These are phyloP conservation scores for Macroventuria anomochaeta DNA, from an alignment of 2,329 filamentous ascomycete genomes.

Conservation along the genomic window DNA sequence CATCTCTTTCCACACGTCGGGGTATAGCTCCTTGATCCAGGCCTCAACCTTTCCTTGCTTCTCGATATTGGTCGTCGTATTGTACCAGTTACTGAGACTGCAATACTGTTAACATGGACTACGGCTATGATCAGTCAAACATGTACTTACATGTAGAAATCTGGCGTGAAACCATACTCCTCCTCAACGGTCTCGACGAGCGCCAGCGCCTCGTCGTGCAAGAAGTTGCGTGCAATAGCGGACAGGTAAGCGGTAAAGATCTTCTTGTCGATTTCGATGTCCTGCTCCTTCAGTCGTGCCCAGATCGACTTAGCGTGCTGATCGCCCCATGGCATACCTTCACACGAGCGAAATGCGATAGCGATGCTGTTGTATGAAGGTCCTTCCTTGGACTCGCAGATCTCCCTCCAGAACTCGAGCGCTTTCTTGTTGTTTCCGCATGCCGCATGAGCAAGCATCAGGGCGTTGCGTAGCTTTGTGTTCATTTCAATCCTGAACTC, in stretches of 20 bases:
- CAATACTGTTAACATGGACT: constrained; percentile 19
- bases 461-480: constrained; percentile 78
- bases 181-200: constrained; percentile 71
- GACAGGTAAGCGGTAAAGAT: constrained; percentile 81
- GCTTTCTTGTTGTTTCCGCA: constrained; percentile 71
- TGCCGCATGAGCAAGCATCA: constrained; percentile 84
- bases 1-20: constrained; percentile 72
- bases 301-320: constrained; percentile 65
- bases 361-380: constrained; percentile 82
- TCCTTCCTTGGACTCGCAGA: constrained; percentile 82
- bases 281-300: constrained; percentile 73
- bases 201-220: constrained; percentile 70
- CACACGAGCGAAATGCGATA: constrained; percentile 80
- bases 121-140: not conserved
- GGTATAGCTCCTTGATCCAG: constrained; percentile 75
- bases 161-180: constrained; percentile 71
- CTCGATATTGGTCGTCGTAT: constrained; percentile 69
- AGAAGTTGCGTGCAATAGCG: constrained; percentile 74
- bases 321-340: constrained; percentile 61
- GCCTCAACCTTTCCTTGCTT: constrained; percentile 73
- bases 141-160: constrained; percentile 70
- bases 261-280: constrained; percentile 75
- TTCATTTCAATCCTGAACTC: constrained; percentile 79
- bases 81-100: constrained; percentile 78
- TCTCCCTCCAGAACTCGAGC: constrained; percentile 82